Percentiles rank a stretch among this genome's conserved stretches.
These are phyloP conservation scores for Suillus weaverae DNA, from an alignment of 768 basidiomycete species.

Conservation along the genomic window DNA sequence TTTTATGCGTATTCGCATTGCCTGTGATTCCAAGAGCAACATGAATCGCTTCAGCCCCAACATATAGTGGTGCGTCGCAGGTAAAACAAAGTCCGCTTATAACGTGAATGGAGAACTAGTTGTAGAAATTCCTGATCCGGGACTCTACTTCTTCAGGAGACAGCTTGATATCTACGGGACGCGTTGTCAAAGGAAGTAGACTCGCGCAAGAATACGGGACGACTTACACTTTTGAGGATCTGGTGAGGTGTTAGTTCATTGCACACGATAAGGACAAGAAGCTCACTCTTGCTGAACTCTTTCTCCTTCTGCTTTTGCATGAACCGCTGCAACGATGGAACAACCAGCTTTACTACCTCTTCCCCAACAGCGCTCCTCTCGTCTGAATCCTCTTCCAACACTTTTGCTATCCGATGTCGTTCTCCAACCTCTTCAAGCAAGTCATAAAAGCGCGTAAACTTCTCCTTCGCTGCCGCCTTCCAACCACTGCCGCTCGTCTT, in stretches of 20 bases:
- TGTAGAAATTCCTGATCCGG: conserved; percentile 66
- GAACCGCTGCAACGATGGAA: conserved; percentile 74
- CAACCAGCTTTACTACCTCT: conserved; percentile 74
- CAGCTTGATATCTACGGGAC: conserved; percentile 71
- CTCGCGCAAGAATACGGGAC: background rate
- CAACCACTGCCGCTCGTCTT: conserved; percentile 43
- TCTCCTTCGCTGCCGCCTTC: conserved; percentile 73
- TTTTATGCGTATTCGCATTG: background rate
- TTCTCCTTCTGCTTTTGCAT: conserved; percentile 74
- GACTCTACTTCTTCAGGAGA: conserved; percentile 72
- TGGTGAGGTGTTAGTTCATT: conserved; percentile 17
- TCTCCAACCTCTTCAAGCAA: conserved; percentile 78
- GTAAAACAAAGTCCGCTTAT: background rate
- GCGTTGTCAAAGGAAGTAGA: conserved; percentile 13
- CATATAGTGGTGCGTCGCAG: background rate
- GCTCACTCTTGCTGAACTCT: conserved; percentile 83
- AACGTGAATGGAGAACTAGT: conserved; percentile 10
- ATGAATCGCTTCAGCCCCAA: background rate
- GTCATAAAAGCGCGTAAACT: conserved; percentile 80
- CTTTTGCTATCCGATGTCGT: conserved; percentile 65
- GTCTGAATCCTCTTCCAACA: conserved; percentile 70
- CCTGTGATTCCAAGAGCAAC: background rate
- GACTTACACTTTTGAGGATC: conserved; percentile 56
- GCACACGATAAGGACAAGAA: conserved; percentile 4
- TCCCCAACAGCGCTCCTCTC: conserved; percentile 61